Conservation (phyloP, 164 flowering plant genomes). For the Houttuynia cordata region DNA sequence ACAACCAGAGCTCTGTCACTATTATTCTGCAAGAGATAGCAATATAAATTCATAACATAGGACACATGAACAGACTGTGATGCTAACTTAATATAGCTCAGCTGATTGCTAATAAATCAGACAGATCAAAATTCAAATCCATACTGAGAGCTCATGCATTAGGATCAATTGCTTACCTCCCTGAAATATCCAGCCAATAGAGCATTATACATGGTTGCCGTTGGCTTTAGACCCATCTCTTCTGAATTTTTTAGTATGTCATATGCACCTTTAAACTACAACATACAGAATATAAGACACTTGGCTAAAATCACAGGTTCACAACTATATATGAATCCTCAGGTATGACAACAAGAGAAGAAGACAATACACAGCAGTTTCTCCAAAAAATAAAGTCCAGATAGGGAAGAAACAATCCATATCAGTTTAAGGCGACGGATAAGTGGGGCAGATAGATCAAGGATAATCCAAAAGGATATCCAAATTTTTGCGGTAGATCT, state of each 20-base stretch:
- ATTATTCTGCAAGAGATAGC: conserved; percentile 47
- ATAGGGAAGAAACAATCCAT: too few species aligned
- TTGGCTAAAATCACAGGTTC: neutral
- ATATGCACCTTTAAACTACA: conserved; percentile 79
- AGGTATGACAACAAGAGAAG: too few species aligned
- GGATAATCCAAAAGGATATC: too few species aligned
- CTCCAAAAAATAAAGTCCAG: too few species aligned
- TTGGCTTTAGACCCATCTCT: conserved; percentile 39
- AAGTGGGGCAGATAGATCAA: too few species aligned
- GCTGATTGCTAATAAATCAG: neutral
- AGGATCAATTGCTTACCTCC: conserved; percentile 34
- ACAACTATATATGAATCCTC: neutral
- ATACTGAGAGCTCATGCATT: neutral
- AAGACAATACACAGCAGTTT: too few species aligned
- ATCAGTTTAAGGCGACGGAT: too few species aligned
- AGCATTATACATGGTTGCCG: conserved; percentile 60
- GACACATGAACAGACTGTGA: too few species aligned
- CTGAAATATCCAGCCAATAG: conserved; percentile 69
- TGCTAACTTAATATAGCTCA: too few species aligned
- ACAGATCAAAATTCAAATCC: neutral
- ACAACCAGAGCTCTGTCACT: conserved; percentile 34
- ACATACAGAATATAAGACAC: neutral
- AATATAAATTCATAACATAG: neutral
- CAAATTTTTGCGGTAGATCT: too few species aligned
- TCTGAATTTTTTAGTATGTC: conserved; percentile 43